Evolutionary conservation across 2,329 filamentous ascomycete genomes (phyloP).

Genomic region (Botrytis sinoallii): DNA sequence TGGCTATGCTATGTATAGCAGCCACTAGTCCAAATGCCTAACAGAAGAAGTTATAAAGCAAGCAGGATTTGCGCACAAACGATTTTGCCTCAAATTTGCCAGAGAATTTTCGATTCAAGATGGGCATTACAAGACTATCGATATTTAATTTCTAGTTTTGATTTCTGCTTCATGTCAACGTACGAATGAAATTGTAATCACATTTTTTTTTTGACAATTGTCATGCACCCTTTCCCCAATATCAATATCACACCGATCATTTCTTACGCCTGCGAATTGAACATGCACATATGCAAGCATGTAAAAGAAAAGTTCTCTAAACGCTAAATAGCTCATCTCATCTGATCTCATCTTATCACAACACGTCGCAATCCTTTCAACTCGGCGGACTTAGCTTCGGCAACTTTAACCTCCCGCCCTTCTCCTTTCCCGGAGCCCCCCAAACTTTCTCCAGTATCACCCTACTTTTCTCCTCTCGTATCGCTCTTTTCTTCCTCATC

Average conservation of each 20-base stretch:
- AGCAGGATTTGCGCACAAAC: not conserved
- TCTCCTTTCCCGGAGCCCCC: constrained; percentile 17
- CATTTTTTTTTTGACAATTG: too few relatives aligned
- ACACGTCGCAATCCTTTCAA: not conserved
- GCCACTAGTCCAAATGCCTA: not conserved
- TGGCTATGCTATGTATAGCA: constrained; percentile 11
- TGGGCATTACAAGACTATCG: not conserved
- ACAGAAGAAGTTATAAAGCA: not conserved
- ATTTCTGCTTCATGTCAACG: not conserved
- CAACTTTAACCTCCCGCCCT: constrained; percentile 7
- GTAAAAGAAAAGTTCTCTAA: not conserved
- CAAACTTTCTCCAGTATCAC: constrained; percentile 25
- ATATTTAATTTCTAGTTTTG: not conserved
- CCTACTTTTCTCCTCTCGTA: constrained; percentile 19
- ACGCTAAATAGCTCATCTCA: not conserved
- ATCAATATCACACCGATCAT: too few relatives aligned
- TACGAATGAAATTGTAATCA: not conserved
- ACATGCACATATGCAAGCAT: not conserved
- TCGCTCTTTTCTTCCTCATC: constrained; percentile 19
- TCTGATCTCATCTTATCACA: not conserved
- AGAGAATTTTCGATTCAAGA: not conserved
- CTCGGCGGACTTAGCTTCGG: not conserved
- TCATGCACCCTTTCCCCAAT: too few relatives aligned
- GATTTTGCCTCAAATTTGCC: not conserved
- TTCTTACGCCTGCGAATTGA: too few relatives aligned